Evolutionary conservation across 202 grass and related monocot genomes (phyloP).

Genomic region (Panicum hallii): DNA sequence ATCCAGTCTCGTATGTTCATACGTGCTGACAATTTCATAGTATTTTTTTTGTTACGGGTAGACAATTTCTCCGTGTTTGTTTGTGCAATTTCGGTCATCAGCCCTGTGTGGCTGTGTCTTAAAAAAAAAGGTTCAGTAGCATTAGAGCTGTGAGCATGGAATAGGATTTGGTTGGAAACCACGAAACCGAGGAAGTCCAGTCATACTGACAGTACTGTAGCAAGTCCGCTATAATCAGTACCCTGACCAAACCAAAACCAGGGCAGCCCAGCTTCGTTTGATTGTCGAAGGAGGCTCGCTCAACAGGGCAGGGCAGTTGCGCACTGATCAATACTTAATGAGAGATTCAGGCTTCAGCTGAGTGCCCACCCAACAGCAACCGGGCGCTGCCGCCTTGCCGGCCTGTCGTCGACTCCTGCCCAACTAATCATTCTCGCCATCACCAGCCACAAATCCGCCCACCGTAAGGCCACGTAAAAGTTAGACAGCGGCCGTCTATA

Average conservation of each 20-base stretch:
- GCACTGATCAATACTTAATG: background rate
- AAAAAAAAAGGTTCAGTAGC: background rate
- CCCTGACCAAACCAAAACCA: background rate
- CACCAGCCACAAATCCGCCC: background rate
- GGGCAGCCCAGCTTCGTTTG: background rate
- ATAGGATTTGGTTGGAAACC: background rate
- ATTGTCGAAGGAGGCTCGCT: background rate
- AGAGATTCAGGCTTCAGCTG: too few species aligned
- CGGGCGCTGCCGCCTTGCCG: background rate
- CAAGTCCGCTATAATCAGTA: too few species aligned
- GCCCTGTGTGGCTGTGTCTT: background rate
- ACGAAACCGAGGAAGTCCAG: background rate
- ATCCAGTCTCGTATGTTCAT: background rate
- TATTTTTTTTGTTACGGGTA: background rate
- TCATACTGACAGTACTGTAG: background rate
- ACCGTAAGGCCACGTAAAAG: too few species aligned
- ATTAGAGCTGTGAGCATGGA: background rate
- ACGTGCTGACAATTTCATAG: background rate
- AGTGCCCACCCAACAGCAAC: background rate
- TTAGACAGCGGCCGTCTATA: too few species aligned
- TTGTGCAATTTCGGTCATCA: background rate
- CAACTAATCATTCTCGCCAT: background rate
- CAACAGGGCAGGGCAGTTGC: background rate
- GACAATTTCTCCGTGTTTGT: background rate
- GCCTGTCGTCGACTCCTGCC: too few species aligned